Conservation (phyloP, 2,329 filamentous ascomycete genomes). For the Talaromyces atroroseus region DNA sequence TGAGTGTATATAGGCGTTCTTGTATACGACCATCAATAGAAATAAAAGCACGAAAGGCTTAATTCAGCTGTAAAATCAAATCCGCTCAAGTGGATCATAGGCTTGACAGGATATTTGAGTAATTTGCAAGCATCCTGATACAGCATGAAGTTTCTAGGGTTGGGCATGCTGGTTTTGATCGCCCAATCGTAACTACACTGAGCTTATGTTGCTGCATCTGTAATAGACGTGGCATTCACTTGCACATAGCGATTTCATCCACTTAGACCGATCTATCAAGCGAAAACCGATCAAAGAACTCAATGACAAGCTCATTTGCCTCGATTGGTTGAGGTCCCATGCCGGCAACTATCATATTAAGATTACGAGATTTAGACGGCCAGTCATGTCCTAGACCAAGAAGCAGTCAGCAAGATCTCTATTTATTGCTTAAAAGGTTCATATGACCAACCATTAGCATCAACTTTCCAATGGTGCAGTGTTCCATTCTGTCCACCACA, state of each 20-base stretch:
- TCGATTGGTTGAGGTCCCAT: slow-evolving; percentile 40
- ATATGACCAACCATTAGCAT: slow-evolving; percentile 35
- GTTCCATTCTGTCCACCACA: slow-evolving; percentile 32
- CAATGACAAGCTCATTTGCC: slow-evolving; percentile 41
- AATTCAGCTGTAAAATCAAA: too few species aligned
- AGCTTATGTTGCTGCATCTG: too few species aligned
- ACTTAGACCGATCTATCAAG: neutral
- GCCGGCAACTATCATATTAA: slow-evolving; percentile 38
- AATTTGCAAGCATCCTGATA: too few species aligned
- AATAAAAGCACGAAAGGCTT: too few species aligned
- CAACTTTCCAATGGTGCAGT: slow-evolving; percentile 44
- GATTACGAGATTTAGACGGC: slow-evolving; percentile 43
- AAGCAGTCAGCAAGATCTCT: neutral
- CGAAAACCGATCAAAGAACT: slow-evolving; percentile 39
- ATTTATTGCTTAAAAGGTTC: neutral
- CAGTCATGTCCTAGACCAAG: slow-evolving; percentile 36
- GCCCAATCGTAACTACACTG: too few species aligned
- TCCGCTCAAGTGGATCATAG: too few species aligned
- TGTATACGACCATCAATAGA: too few species aligned
- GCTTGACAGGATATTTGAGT: too few species aligned
- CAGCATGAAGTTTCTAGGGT: too few species aligned
- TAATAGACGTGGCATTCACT: too few species aligned
- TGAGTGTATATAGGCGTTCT: too few species aligned
- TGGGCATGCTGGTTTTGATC: too few species aligned
- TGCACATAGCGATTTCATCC: neutral